These are phyloP conservation scores for Nicotiana noctiflora DNA, from an alignment of 257 asterid species.

Conservation along the genomic window DNA sequence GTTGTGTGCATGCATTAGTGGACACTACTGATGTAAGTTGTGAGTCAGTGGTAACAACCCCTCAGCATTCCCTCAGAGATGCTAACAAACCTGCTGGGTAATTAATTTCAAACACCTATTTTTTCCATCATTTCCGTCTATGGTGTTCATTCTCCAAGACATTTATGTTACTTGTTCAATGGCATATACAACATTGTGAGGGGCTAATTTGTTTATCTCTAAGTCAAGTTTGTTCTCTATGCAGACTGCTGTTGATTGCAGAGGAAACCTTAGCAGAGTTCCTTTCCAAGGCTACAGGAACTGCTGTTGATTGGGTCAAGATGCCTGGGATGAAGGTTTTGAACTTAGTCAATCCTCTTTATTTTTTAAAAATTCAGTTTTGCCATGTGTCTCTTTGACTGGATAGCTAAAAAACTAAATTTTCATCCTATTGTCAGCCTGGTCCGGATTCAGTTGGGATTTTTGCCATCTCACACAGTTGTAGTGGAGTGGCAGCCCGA, in stretches of 20 bases:
- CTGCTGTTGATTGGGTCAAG: slow-evolving; percentile 99
- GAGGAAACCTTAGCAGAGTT: slow-evolving; percentile 99
- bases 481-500: slow-evolving; percentile 98
- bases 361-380: neutral
- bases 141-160: neutral
- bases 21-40: slow-evolving; percentile 66
- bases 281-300: slow-evolving; percentile 99
- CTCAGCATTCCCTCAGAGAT: slow-evolving; percentile 75
- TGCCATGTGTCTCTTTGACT: neutral
- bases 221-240: slow-evolving; percentile 5
- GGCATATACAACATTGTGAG: neutral
- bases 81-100: slow-evolving; percentile 99
- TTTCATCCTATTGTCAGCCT: slow-evolving; percentile 58
- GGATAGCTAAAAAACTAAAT: slow-evolving; percentile 1
- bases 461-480: slow-evolving; percentile 89
- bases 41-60: slow-evolving; percentile 78
- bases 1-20: slow-evolving; percentile 44
- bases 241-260: slow-evolving; percentile 93
- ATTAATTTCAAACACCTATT: neutral
- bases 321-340: slow-evolving; percentile 99
- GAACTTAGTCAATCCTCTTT: neutral
- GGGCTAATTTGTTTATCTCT: neutral
- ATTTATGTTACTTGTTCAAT: neutral
- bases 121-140: neutral
- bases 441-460: slow-evolving; percentile 99